Base-by-base conservation (phyloP, 768 basidiomycete genomes). In the Cytidiella melzeri region DNA sequence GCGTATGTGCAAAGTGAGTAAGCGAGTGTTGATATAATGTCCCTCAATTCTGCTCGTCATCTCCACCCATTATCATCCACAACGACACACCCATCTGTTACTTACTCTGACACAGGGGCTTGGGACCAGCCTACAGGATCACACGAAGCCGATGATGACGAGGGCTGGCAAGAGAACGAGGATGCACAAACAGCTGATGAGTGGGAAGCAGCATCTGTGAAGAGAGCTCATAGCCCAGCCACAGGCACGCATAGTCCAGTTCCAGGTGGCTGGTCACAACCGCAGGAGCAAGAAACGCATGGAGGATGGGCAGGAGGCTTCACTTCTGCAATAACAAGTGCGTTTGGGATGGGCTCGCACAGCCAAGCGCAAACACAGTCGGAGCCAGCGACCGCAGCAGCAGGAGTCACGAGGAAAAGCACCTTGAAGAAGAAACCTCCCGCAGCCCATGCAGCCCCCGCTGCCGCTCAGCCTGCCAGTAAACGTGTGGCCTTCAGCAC, bases 401-500 rank as follows among this genome's bases (percentile, higher is more conserved):
- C 48, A 3, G 28, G 20, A 20, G 27, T 25, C 15, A 43, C 15
- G 23, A 25, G 34, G 47, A 53, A 48, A 23, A 42, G 30, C 40
- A 47, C 28, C 26, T 19, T 52, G 45, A 41, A 52, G 34, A 42
- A 47, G 23, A 6, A 10, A 5, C 15, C 52, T 12, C 30, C 34
- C 28, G 21, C 34, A 26, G 46, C 30, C 18, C 52, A 38, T 5
- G 10, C n/a, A 6, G n/a, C 40, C 19, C 40, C n/a, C 18, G 40
- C 40, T 18, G 40, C 41, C 18, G 24, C 42, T 15, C 48, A 11
- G 11, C 49, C 49, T 43, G 30, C 30, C n/a, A 13, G 19, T 23
- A 50, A 44, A 36, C 49, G 25, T 44, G 49, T 50, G 49, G 49
- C 49, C 19, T 50, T 50, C 37, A 20, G 41, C 49, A 20, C 40